Base-by-base conservation (phyloP, 1,139 yeast species). In the Saccharomyces hybrid region DNA sequence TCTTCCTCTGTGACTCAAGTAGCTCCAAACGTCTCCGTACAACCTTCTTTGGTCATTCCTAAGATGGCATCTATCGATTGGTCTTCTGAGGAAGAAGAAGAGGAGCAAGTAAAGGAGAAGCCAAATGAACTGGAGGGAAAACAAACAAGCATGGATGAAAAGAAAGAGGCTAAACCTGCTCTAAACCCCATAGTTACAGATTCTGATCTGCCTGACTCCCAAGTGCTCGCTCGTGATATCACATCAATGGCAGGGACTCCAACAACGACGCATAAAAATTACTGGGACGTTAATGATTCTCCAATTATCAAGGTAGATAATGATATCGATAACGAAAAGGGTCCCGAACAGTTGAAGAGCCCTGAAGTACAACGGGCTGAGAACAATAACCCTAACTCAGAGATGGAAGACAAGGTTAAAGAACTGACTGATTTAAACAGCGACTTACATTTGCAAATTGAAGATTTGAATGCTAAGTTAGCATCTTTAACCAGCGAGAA, bases 61-160 rank as follows among this genome's bases (percentile, higher is more conserved):
- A 80, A 85, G 41, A 86, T 84, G 66, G 88, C 95, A 1, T 82
- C 84, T 55, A 75, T 88, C 63, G 81, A 88, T 3, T 88, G 95
- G 91, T 84, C 91, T 5, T 84, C 88, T 57, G 95, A 85, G 59
- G 95, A 86, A 61, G 91, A 84, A 54, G 83, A 78, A 0, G 77
- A 70, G 3, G 50, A 49, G 14, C 54, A 49, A 13, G 44, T 26
- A 16, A 47, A 46, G 5, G 47, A 27, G 11, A 31, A 31, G 11
- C 8, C 31, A n/a, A 27, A 38, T 11, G 48, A 49, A 14, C 41
- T 44, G 13, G 31, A 51, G 23, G 44, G 38, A 13, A 27, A 16
- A 20, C 32, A 38, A 11, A 25, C 16, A 16, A 46, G 8, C 13
- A 23, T 5, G 25, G 51, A 13, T 31, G 30, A 14, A 5, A 27